Conservation (phyloP, 306 rosid genomes). For the Pterocarpus santalinus region DNA sequence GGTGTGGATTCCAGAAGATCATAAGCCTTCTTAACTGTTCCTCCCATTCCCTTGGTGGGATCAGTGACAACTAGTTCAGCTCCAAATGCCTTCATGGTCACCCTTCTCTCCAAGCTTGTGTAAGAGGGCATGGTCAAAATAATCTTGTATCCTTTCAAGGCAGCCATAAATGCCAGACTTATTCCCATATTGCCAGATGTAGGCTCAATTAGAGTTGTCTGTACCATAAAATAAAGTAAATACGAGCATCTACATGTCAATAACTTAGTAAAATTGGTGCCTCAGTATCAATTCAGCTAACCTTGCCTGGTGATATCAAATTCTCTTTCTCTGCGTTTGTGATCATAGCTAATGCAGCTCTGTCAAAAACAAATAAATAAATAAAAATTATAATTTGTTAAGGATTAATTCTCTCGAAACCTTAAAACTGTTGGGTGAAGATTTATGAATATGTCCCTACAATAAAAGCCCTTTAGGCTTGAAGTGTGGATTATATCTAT, state of each 20-base stretch:
- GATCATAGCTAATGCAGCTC: slow-evolving; percentile 57
- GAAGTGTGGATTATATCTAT: too few species aligned
- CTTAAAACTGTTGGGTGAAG: too few species aligned
- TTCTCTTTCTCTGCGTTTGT: slow-evolving; percentile 55
- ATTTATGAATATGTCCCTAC: too few species aligned
- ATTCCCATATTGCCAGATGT: slow-evolving; percentile 97
- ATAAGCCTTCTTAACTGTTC: slow-evolving; percentile 88
- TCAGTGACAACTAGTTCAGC: slow-evolving; percentile 89
- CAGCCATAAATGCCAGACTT: slow-evolving; percentile 69
- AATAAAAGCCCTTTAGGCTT: too few species aligned
- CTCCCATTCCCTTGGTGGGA: slow-evolving; percentile 68
- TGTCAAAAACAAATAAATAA: background rate
- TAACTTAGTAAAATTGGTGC: background rate
- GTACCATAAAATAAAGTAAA: slow-evolving; percentile 32
- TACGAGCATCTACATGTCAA: slow-evolving; percentile 9
- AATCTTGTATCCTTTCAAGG: slow-evolving; percentile 85
- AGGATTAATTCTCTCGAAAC: too few species aligned
- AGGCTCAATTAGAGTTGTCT: slow-evolving; percentile 89
- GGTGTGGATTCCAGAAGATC: slow-evolving; percentile 82
- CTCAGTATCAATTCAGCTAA: slow-evolving; percentile 27
- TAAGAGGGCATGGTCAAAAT: slow-evolving; percentile 77
- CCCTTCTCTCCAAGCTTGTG: slow-evolving; percentile 59
- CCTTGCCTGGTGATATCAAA: slow-evolving; percentile 58
- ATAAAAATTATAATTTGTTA: too few species aligned
- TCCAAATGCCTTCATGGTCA: slow-evolving; percentile 76